Evolutionary conservation across 208 protist species (phyloP).

Genomic region (Leishmania aethiopica): DNA sequence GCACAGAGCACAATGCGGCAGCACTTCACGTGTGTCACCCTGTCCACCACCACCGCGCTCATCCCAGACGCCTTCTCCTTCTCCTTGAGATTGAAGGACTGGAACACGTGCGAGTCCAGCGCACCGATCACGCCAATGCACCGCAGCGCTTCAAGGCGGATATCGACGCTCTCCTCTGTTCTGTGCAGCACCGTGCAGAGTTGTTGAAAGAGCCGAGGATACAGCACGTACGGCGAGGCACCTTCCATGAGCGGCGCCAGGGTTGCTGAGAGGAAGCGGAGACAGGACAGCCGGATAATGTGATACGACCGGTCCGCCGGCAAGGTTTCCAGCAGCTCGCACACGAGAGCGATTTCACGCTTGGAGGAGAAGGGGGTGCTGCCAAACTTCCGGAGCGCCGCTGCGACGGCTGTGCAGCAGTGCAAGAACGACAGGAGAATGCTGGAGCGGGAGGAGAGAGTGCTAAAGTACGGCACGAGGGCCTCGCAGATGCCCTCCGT

Average conservation of each 20-base stretch:
- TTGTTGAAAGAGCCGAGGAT: slow-evolving; percentile 70
- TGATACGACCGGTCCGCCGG: slow-evolving; percentile 60
- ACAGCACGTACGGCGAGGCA: slow-evolving; percentile 67
- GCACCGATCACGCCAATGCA: slow-evolving; percentile 84
- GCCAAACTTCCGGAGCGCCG: slow-evolving; percentile 65
- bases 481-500: slow-evolving; percentile 66
- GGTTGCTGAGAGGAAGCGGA: slow-evolving; percentile 75
- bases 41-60: slow-evolving; percentile 35
- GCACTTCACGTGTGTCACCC: slow-evolving; percentile 73
- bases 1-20: slow-evolving; percentile 63
- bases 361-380: slow-evolving; percentile 43
- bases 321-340: slow-evolving; percentile 63
- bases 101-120: slow-evolving; percentile 79
- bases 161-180: slow-evolving; percentile 67
- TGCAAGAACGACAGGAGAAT: slow-evolving; percentile 72
- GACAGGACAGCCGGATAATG: slow-evolving; percentile 59
- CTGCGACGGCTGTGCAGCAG: slow-evolving; percentile 73
- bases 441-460: slow-evolving; percentile 37
- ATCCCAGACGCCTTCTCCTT: slow-evolving; percentile 36
- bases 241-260: slow-evolving; percentile 67
- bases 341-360: slow-evolving; percentile 61
- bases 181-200: slow-evolving; percentile 66
- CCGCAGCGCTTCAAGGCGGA: slow-evolving; percentile 78
- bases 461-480: slow-evolving; percentile 58
- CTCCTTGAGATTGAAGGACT: slow-evolving; percentile 45